Evolutionary conservation across 129 eudicot species (phyloP).

Genomic region (Pulicaria dysenterica): DNA sequence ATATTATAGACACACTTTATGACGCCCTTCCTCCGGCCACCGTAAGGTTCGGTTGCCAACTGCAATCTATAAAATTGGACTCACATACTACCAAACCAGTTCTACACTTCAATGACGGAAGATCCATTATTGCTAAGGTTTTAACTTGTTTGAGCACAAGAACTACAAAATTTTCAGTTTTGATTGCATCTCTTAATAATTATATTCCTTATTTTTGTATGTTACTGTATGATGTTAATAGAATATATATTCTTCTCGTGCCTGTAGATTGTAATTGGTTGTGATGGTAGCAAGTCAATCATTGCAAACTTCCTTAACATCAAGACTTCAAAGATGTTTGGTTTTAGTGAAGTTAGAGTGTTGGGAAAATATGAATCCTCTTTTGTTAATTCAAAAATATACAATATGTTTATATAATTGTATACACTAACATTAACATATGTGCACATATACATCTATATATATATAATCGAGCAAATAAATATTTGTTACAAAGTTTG

Average conservation of each 20-base stretch:
- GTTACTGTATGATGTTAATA: neutral
- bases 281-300: conserved; percentile 59
- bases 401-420: no score
- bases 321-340: conserved; percentile 43
- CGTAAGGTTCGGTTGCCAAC: conserved; percentile 51
- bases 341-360: conserved; percentile 18
- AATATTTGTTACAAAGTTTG: no score
- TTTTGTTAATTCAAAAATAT: no score
- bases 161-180: neutral
- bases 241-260: neutral
- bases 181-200: neutral
- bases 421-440: no score
- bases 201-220: neutral
- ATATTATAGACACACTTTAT: conserved; percentile 53
- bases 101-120: conserved; percentile 52
- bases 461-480: no score
- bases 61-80: conserved; percentile 47
- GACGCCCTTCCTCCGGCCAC: conserved; percentile 59
- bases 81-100: conserved; percentile 37
- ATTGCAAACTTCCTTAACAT: conserved; percentile 53
- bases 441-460: no score
- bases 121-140: conserved; percentile 58
- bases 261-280: conserved; percentile 60
- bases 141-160: conserved; percentile 7
- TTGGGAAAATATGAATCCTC: no score